Conservation (phyloP, 108 stramenopile genomes). For the Cyclotella cryptica region DNA sequence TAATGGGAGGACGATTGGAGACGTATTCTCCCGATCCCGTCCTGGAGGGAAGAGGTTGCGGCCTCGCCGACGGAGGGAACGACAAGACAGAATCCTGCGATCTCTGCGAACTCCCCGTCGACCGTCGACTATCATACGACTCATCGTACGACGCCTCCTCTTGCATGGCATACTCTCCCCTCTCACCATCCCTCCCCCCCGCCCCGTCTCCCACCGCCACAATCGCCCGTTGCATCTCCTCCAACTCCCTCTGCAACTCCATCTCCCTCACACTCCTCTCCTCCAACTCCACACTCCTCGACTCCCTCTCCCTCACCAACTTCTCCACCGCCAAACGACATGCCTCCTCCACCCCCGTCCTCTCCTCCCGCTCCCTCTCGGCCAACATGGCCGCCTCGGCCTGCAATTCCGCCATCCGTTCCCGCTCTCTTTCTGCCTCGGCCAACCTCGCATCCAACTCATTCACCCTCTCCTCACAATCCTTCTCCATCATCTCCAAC, state of each 20-base stretch:
- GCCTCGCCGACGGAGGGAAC: background rate
- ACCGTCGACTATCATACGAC: background rate
- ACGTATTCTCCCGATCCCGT: background rate
- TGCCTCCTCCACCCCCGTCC: slow-evolving; percentile 44
- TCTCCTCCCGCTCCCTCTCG: slow-evolving; percentile 31
- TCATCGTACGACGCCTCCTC: slow-evolving; percentile 14
- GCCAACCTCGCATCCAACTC: slow-evolving; percentile 48
- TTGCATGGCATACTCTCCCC: background rate
- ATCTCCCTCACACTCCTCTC: slow-evolving; percentile 36
- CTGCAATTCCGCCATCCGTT: slow-evolving; percentile 39
- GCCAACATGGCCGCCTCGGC: slow-evolving; percentile 38
- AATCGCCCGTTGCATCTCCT: slow-evolving; percentile 38
- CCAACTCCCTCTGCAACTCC: slow-evolving; percentile 45
- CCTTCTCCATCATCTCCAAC: slow-evolving; percentile 59
- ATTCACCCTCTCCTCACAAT: slow-evolving; percentile 50
- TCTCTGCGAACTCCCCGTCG: background rate
- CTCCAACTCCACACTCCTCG: slow-evolving; percentile 36
- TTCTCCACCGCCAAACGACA: slow-evolving; percentile 44
- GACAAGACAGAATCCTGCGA: background rate
- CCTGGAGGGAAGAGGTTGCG: too few relatives aligned
- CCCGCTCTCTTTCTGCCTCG: slow-evolving; percentile 43
- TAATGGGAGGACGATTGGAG: slow-evolving; percentile 38
- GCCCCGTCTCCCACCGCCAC: slow-evolving; percentile 17
- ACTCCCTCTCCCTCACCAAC: slow-evolving; percentile 43
- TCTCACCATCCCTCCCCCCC: background rate